Percentiles rank a stretch among this genome's conserved stretches.
phyloP scores from a whole-genome alignment of 2,329 filamentous ascomycete genomes.

The Colletotrichum tofieldiae region DNA sequence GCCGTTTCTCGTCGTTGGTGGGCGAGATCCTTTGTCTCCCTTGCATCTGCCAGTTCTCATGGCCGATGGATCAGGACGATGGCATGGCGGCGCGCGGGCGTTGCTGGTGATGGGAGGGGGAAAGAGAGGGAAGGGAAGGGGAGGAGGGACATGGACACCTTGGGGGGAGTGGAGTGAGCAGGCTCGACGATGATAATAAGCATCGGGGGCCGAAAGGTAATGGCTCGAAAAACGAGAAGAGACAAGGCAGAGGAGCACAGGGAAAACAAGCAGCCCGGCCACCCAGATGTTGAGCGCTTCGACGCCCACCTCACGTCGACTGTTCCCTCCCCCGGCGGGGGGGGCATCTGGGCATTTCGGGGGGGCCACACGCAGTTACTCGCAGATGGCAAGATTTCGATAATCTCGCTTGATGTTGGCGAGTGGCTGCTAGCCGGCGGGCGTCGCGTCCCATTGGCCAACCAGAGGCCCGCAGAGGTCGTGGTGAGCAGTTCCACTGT shows the following conservation, averaged over 20 bases:
- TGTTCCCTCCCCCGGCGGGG: background rate
- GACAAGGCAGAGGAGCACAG: conserved; percentile 13
- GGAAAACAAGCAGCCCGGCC: conserved; percentile 13
- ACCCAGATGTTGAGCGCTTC: conserved; percentile 22
- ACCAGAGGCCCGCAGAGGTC: conserved; percentile 24
- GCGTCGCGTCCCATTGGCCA: conserved; percentile 33
- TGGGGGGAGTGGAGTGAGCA: conserved; percentile 30
- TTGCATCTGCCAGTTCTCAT: conserved; percentile 43
- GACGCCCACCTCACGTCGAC: conserved; percentile 18
- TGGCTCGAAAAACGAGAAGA: conserved; percentile 7
- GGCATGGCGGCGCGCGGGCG: conserved; percentile 47
- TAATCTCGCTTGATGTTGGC: conserved; percentile 48
- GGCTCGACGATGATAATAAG: conserved; percentile 38
- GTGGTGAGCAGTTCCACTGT: conserved; percentile 35
- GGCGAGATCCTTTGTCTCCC: conserved; percentile 41
- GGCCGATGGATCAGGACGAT: conserved; percentile 42
- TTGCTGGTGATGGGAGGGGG: conserved; percentile 27
- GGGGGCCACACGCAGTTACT: conserved; percentile 18
- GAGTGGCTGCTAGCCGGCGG: conserved; percentile 40
- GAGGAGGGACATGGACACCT: background rate
- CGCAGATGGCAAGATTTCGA: conserved; percentile 44
- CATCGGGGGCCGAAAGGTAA: conserved; percentile 28
- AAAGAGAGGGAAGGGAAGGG: conserved; percentile 30
- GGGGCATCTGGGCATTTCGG: conserved; percentile 1
- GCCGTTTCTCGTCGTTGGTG: conserved; percentile 38